phyloP scores from a whole-genome alignment of 2,329 filamentous ascomycete species.

The Hypoxylon rubiginosum region DNA sequence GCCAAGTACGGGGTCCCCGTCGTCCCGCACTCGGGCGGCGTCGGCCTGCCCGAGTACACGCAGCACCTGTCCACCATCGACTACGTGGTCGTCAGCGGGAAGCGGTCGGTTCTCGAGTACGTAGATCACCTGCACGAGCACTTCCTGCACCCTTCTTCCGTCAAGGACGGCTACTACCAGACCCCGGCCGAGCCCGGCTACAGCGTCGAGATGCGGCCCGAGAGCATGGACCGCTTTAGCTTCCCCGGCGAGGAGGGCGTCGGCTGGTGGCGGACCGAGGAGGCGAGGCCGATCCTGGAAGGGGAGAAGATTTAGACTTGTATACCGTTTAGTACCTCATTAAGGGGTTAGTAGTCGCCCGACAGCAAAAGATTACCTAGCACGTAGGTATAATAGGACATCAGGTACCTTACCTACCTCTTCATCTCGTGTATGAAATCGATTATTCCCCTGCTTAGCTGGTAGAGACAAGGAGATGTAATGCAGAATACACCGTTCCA shows the following conservation, averaged over 20 bases:
- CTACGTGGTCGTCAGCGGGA: constrained; percentile 87
- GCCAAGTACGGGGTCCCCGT: constrained; percentile 84
- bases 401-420: background rate
- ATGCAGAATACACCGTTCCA: background rate
- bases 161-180: constrained; percentile 88
- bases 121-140: constrained; percentile 96
- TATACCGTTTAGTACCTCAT: background rate
- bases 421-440: background rate
- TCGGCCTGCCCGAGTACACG: constrained; percentile 93
- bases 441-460: too few relatives aligned
- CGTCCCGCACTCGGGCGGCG: constrained; percentile 89
- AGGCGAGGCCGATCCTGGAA: constrained; percentile 81
- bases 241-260: constrained; percentile 83
- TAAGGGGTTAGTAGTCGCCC: too few relatives aligned
- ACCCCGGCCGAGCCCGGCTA: constrained; percentile 88
- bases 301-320: constrained; percentile 64
- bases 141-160: constrained; percentile 84
- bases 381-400: background rate
- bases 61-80: constrained; percentile 94
- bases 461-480: background rate
- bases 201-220: constrained; percentile 92
- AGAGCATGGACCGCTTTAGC: constrained; percentile 83
- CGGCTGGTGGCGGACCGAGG: constrained; percentile 88
- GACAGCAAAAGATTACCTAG: background rate
- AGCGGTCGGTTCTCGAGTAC: constrained; percentile 87